Conservation (phyloP, 2,329 filamentous ascomycete genomes). For the Uncinocarpus reesii region DNA sequence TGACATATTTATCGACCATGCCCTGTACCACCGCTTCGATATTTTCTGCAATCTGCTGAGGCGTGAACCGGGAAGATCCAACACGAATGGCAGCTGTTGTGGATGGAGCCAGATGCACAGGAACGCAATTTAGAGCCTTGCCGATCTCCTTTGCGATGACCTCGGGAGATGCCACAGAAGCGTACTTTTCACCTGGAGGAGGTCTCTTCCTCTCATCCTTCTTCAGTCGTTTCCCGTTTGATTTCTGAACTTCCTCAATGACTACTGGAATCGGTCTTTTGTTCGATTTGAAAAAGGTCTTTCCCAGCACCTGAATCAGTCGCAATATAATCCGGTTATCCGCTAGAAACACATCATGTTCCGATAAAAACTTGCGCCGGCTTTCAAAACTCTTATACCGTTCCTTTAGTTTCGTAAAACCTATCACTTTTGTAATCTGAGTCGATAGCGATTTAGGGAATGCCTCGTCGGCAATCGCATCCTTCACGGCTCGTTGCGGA, state of each 20-base stretch:
- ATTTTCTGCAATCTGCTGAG: conserved; percentile 72
- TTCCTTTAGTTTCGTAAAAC: conserved; percentile 71
- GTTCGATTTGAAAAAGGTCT: conserved; percentile 79
- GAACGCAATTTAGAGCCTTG: conserved; percentile 62
- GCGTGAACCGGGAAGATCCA: conserved; percentile 61
- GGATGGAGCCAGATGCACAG: conserved; percentile 68
- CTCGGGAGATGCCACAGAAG: conserved; percentile 46
- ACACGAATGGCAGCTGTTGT: conserved; percentile 73
- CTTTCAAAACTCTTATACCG: conserved; percentile 86
- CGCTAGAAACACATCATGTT: conserved; percentile 89
- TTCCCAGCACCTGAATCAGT: conserved; percentile 71
- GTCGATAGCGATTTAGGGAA: conserved; percentile 58
- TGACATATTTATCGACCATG: conserved; percentile 67
- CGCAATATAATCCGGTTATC: conserved; percentile 70
- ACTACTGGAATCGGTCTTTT: conserved; percentile 82
- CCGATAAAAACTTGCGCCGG: conserved; percentile 67
- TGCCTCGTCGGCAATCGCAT: conserved; percentile 63
- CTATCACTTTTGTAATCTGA: conserved; percentile 66
- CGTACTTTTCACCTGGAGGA: conserved; percentile 35
- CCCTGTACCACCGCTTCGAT: conserved; percentile 58
- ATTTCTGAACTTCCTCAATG: conserved; percentile 55
- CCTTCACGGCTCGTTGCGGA: conserved; percentile 79
- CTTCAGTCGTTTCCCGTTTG: conserved; percentile 50
- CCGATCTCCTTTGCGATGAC: conserved; percentile 72
- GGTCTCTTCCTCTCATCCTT: conserved; percentile 42